phyloP scores from a whole-genome alignment of 108 stramenopile genomes.

The Stephanodiscus triporus region DNA sequence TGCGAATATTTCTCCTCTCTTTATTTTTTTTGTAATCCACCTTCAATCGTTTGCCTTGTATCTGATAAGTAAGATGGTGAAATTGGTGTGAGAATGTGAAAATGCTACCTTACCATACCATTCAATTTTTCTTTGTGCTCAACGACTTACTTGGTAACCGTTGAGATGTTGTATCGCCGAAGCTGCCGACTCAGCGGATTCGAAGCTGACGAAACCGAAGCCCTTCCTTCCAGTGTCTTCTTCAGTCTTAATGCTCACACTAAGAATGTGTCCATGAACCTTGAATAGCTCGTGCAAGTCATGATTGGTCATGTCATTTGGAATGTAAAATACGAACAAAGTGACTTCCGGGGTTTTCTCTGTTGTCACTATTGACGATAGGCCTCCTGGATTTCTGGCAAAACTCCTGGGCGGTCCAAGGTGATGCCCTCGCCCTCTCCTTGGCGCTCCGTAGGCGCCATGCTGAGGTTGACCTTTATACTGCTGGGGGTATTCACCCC shows the following conservation, averaged over 20 bases:
- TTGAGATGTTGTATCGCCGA: conserved; percentile 94
- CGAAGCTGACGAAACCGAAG: conserved; percentile 98
- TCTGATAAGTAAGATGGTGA: conserved; percentile 44
- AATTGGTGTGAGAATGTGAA: conserved; percentile 5
- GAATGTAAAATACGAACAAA: conserved; percentile 98
- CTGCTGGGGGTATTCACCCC: conserved; percentile 28
- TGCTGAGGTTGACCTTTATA: conserved; percentile 14
- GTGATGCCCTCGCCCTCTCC: conserved; percentile 21
- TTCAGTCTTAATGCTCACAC: conserved; percentile 97
- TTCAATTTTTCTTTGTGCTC: background rate
- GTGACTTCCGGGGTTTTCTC: conserved; percentile 86
- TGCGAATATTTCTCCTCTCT: conserved; percentile 22
- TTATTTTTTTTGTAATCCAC: conserved; percentile 78
- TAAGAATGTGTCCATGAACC: conserved; percentile 89
- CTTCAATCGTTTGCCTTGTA: conserved; percentile 88
- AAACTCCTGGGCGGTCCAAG: conserved; percentile 12
- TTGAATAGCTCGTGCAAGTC: conserved; percentile 92
- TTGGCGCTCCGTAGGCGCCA: conserved; percentile 6
- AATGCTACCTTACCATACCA: background rate
- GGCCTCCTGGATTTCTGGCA: conserved; percentile 43
- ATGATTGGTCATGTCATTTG: conserved; percentile 94
- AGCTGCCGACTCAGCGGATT: conserved; percentile 87
- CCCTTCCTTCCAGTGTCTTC: conserved; percentile 92
- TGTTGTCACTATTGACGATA: conserved; percentile 28
- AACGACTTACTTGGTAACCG: conserved; percentile 80